Evolutionary conservation across 495 filamentous ascomycete genomes (phyloP), one percentile per base, ranked within the genome.

Genomic region (Penicillium salamii): DNA sequence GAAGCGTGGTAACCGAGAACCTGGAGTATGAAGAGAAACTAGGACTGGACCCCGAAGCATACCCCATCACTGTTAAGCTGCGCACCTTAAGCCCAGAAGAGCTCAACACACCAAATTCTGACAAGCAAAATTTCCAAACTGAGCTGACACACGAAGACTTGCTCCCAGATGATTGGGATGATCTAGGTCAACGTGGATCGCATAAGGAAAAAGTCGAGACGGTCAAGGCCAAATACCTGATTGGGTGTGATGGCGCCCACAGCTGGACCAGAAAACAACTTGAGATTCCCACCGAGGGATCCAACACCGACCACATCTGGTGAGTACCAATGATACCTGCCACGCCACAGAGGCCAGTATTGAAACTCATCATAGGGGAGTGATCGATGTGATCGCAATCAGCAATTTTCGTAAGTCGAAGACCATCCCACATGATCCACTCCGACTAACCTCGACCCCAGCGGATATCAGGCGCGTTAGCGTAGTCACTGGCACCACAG

Each of bases 231-330:
- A 86, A 83, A 53, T 89, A 86, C 51, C 63, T 88, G 37, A 74
- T 87, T n/a, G 84, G 84, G 2, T 82, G 77, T 42, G 85, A 88
- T 61, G 83, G 83, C 1, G 83, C 82, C 2, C 82, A 82, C 51
- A 78, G 75, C 39, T 86, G 84, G 84, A 78, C 78, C 1, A 66
- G 84, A 28, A 71, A 70, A 53, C 75, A 81, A 34, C 61, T 86
- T 3, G 72, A 75, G 4, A 78, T 80, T 32, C 62, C 72, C 9
- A 65, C 83, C 47, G 68, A 79, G 42, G 84, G 84, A 5, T 79
- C 83, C 31, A 71, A 71, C 37, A 84, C 80, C 0, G 82, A 88
- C 47, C 78, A 68, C 58, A 67, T 85, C 31, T 85, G 82, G 80
- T 70, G 20, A 33, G 61, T 40, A 23, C 20, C 18, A 13, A 7